Evolutionary conservation across 164 flowering plant species (phyloP).

Genomic region (Cinnamomum micranthum): DNA sequence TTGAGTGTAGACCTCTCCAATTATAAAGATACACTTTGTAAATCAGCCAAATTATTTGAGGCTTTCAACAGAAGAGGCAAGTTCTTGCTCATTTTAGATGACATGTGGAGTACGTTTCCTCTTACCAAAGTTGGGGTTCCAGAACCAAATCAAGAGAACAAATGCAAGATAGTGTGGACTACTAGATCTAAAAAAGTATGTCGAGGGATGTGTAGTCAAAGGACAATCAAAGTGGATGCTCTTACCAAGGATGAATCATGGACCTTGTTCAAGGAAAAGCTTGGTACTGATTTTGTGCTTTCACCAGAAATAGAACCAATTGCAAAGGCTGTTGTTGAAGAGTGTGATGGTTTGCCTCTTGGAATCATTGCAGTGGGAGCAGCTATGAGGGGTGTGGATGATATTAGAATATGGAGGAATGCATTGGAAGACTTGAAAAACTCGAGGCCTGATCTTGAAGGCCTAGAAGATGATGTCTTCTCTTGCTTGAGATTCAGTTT

Average conservation of each 20-base stretch:
- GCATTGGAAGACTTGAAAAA: not conserved
- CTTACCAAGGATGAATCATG: conserved; percentile 10
- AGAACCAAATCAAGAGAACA: not conserved
- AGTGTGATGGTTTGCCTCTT: conserved; percentile 1
- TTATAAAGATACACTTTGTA: not conserved
- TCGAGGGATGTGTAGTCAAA: conserved; percentile 1
- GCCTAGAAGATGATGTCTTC: not conserved
- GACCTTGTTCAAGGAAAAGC: conserved; percentile 3
- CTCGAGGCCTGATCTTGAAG: not conserved
- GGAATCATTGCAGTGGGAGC: not conserved
- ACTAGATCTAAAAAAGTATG: conserved; percentile 10
- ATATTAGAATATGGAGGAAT: not conserved
- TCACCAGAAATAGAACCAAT: not conserved
- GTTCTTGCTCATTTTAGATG: conserved; percentile 11
- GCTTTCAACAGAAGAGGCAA: conserved; percentile 1
- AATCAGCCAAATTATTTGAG: not conserved
- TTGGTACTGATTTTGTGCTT: not conserved
- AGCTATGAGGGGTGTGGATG: not conserved
- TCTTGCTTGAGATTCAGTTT: not conserved
- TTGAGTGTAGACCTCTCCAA: not conserved
- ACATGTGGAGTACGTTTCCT: conserved; percentile 3
- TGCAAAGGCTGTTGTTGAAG: not conserved
- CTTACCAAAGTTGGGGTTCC: conserved; percentile 8
- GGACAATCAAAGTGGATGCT: conserved; percentile 3
- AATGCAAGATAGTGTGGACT: conserved; percentile 3